A percentile compares a stretch with the other conserved stretches of the same genome.
Evolutionary conservation across 2,329 filamentous ascomycete genomes (phyloP).

Genomic region (Diaporthe citriasiana): DNA sequence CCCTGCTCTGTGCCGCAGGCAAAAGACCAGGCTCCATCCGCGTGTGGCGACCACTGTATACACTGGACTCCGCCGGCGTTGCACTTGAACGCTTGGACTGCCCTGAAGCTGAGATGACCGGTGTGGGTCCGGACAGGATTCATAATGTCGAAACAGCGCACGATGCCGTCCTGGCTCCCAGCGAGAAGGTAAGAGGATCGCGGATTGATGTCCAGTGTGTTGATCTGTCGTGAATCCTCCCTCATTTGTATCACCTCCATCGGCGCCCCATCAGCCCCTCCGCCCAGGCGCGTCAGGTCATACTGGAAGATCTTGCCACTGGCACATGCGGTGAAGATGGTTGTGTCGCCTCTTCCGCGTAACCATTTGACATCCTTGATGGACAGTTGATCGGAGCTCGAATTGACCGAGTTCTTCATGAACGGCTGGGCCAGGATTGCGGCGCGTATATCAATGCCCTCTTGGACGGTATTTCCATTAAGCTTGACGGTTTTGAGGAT

Average conservation of each 20-base stretch:
- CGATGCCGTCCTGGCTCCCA: slow-evolving; percentile 74
- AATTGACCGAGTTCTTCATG: slow-evolving; percentile 56
- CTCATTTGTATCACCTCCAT: slow-evolving; percentile 70
- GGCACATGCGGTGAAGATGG: slow-evolving; percentile 73
- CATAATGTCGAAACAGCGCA: slow-evolving; percentile 73
- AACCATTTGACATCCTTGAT: slow-evolving; percentile 75
- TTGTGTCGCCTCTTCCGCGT: slow-evolving; percentile 60
- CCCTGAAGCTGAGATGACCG: slow-evolving; percentile 64
- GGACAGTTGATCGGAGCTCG: slow-evolving; percentile 69
- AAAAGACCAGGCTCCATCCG: slow-evolving; percentile 70
- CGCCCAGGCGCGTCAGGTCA: slow-evolving; percentile 67
- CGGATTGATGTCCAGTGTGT: slow-evolving; percentile 74
- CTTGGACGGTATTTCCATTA: slow-evolving; percentile 66
- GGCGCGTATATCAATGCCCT: slow-evolving; percentile 71
- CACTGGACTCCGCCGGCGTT: slow-evolving; percentile 71
- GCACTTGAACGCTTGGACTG: slow-evolving; percentile 62
- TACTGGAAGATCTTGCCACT: slow-evolving; percentile 77
- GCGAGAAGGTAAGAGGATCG: slow-evolving; percentile 70
- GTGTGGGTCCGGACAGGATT: slow-evolving; percentile 62
- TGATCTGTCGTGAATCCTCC: slow-evolving; percentile 75
- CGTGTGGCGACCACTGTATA: slow-evolving; percentile 74
- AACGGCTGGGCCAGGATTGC: slow-evolving; percentile 66
- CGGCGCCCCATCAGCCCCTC: slow-evolving; percentile 56
- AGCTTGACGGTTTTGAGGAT: slow-evolving; percentile 72
- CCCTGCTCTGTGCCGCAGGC: slow-evolving; percentile 76